Evolutionary conservation across 108 stramenopile genomes (phyloP), one percentile per base, ranked within the genome.

Genomic region (Bacterosira constricta): DNA sequence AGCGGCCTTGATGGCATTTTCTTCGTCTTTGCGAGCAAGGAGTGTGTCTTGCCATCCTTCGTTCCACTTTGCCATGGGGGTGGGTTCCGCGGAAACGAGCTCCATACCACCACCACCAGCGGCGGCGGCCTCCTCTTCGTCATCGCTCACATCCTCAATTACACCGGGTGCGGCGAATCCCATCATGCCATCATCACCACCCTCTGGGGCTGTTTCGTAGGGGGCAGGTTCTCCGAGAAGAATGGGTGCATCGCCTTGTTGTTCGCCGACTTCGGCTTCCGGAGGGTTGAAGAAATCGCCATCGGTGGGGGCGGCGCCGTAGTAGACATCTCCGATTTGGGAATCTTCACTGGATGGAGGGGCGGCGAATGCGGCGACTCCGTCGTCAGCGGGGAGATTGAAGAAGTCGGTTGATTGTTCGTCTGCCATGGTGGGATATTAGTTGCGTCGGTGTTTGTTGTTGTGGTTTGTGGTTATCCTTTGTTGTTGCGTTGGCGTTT

Each of bases 51-150:
- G 88, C 94, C 94, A 95, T 61, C 90, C 86, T 8, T 88, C 88
- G 75, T 95, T 92, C 80, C 81, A 95, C 60, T 86, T 88, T 37
- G 84, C 71, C 94, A 92, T 92, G 54, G 90, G 84, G 25, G 88
- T 76, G 69, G 64, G 37, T 20, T 76, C 80, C 6, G 53, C 59
- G 47, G 58, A 36, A 17, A 69, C 67, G 34, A 65, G 50, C 30
- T 57, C 64, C 56, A 26, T 34, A 3, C 29, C 20, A 11, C 37
- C 42, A 27, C 35, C 62, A 0, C 11, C 62, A 34, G 20, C 60
- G 32, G 60, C 53, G 51, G 39, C 41, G 23, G 60, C 69, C 26
- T 57, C 79, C 18, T 67, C 79, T 3, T 67, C 70, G 10, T 69
- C 79, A 42, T 81, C 80, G 38, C 66, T 71, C 42, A 66, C 80